Conservation (phyloP, 495 filamentous ascomycete species). For the Hypoxylon lenormandii region DNA sequence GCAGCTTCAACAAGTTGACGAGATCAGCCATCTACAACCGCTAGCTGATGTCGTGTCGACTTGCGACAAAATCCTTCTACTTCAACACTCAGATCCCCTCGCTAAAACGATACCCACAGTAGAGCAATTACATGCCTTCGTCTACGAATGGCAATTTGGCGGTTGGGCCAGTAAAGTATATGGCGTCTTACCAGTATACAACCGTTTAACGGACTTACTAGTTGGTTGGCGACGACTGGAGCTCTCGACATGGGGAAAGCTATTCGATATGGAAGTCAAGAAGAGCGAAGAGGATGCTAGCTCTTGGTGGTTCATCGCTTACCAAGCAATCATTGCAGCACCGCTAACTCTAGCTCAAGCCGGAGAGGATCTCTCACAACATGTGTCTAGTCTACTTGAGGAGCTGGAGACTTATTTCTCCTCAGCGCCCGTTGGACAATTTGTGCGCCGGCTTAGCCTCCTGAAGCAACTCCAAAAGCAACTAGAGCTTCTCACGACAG, state of each 20-base stretch:
- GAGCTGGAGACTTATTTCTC: conserved; percentile 80
- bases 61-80: conserved; percentile 77
- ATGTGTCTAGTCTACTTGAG: conserved; percentile 74
- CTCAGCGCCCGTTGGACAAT: conserved; percentile 83
- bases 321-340: conserved; percentile 83
- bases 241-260: conserved; percentile 85
- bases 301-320: conserved; percentile 97
- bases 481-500: conserved; percentile 66
- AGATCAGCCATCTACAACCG: conserved; percentile 68
- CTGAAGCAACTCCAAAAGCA: conserved; percentile 77
- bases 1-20: conserved; percentile 71
- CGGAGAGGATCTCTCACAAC: conserved; percentile 67
- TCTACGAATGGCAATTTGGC: conserved; percentile 90
- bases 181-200: conserved; percentile 74
- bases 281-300: conserved; percentile 79
- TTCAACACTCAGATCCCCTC: conserved; percentile 84
- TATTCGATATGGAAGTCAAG: conserved; percentile 86
- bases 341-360: conserved; percentile 71
- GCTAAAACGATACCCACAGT: conserved; percentile 83
- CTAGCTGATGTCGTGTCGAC: conserved; percentile 78
- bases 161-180: conserved; percentile 83
- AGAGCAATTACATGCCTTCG: conserved; percentile 81
- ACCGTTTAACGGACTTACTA: conserved; percentile 78
- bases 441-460: conserved; percentile 74
- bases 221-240: conserved; percentile 91